phyloP scores from a whole-genome alignment of 148 eudicot genomes.

The Tetragonia tetragonoides region DNA sequence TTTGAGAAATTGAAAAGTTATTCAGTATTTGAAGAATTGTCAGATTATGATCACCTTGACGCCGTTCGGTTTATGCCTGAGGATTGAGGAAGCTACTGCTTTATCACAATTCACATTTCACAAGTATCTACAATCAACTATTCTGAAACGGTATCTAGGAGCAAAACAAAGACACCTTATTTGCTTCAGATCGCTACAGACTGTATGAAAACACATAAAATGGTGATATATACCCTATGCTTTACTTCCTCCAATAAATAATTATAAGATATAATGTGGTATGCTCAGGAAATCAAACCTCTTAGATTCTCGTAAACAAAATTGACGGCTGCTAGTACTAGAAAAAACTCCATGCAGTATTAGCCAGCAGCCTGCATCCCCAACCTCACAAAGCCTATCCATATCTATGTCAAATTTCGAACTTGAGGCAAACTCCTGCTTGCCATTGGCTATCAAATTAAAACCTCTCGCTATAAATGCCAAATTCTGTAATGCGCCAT shows the following conservation, averaged over 20 bases:
- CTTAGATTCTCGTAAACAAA: slow-evolving; percentile 5
- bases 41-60: background rate
- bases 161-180: background rate
- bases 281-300: background rate
- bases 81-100: background rate
- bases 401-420: background rate
- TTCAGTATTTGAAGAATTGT: no score
- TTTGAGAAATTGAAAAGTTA: no score
- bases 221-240: slow-evolving; percentile 1
- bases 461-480: background rate
- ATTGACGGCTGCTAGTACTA: background rate
- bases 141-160: background rate
- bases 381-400: background rate
- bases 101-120: background rate
- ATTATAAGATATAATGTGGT: no score
- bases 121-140: background rate
- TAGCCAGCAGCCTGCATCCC: no score
- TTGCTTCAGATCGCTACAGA: background rate
- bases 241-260: background rate
- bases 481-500: background rate
- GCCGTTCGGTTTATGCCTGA: background rate
- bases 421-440: background rate
- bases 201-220: background rate
- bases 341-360: no score
- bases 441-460: slow-evolving; percentile 1